These are phyloP conservation scores for Schizonepeta tenuifolia DNA, from an alignment of 257 asterid genomes.

Conservation along the genomic window DNA sequence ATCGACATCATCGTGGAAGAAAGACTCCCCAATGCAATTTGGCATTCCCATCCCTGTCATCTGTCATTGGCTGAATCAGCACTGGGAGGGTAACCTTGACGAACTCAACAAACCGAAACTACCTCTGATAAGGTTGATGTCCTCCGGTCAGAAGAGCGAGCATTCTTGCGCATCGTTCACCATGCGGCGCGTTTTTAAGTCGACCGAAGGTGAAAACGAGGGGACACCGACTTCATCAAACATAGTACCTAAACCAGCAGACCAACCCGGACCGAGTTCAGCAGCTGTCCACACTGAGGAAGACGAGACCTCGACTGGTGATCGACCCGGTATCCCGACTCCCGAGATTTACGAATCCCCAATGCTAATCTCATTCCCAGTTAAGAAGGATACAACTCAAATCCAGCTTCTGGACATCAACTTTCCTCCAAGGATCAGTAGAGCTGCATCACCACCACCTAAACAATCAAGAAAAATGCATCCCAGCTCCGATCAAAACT, in stretches of 20 bases:
- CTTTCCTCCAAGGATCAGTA: constrained; percentile 73
- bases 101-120: constrained; percentile 90
- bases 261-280: constrained; percentile 56
- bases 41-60: constrained; percentile 94
- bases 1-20: constrained; percentile 78
- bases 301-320: constrained; percentile 39
- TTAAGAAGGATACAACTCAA: constrained; percentile 55
- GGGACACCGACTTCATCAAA: constrained; percentile 62
- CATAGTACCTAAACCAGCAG: constrained; percentile 42
- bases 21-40: constrained; percentile 77
- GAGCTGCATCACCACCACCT: constrained; percentile 47
- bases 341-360: constrained; percentile 88
- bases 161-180: constrained; percentile 95
- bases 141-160: constrained; percentile 92
- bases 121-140: constrained; percentile 83
- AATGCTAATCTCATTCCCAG: constrained; percentile 54
- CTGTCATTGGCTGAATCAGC: constrained; percentile 94
- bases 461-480: constrained; percentile 43
- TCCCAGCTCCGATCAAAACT: constrained; percentile 49
- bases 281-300: constrained; percentile 42
- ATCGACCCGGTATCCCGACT: constrained; percentile 70
- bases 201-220: constrained; percentile 62
- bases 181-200: constrained; percentile 80
- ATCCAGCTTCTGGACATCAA: constrained; percentile 87
- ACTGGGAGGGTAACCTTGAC: constrained; percentile 95